Base-by-base conservation (phyloP, 495 filamentous ascomycete species). In the Penicillium taxi region DNA sequence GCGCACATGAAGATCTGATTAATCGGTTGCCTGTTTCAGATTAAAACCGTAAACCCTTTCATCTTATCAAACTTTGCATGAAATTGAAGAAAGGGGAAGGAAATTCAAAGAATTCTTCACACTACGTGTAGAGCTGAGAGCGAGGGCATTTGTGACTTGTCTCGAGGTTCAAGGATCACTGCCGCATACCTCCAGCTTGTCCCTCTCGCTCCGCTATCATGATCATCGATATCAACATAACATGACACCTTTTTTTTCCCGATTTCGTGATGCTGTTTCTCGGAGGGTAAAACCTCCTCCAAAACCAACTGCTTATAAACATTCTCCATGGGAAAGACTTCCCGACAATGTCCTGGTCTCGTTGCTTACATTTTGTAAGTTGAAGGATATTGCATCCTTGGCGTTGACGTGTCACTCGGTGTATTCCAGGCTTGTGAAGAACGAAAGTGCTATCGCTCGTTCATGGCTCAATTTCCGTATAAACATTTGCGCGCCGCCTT, bases 391-490 rank as follows among this genome's bases (percentile, higher is more conserved):
- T 19, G 39, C 35, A 2, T 42, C 44, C 9, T 40, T 60, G 22
- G 35, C 39, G 14, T 41, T 52, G 9, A 45, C 48, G 15, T 55
- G 53, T 40, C 53, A 46, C 18, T 42, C 40, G 11, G 14, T 57
- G 23, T 49, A 48, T 12, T 21, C 37, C n/a, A 48, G 44, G 2
- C 34, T 60, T 21, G 32, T 32, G n/a, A 39, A 45, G 5, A 39
- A 42, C 31, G 54, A 60, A 34, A 34, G 24, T 13, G 42, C 49
- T 19, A 60, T 60, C 19, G 35, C 51, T 0, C 45, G 48, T 35
- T 41, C 41, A 31, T 60, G 47, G 35, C 30, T 59, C n/a, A 31
- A 43, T 20, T 32, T 39, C 13, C 45, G 46, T 7, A n/a, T n/a
- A n/a, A n/a, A n/a, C n/a, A n/a, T n/a, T n/a, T n/a, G n/a, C n/a